Evolutionary conservation across 2,329 filamentous ascomycete species (phyloP), one percentile per base, ranked within the genome.

Genomic region (Tolypocladium nubicola): DNA sequence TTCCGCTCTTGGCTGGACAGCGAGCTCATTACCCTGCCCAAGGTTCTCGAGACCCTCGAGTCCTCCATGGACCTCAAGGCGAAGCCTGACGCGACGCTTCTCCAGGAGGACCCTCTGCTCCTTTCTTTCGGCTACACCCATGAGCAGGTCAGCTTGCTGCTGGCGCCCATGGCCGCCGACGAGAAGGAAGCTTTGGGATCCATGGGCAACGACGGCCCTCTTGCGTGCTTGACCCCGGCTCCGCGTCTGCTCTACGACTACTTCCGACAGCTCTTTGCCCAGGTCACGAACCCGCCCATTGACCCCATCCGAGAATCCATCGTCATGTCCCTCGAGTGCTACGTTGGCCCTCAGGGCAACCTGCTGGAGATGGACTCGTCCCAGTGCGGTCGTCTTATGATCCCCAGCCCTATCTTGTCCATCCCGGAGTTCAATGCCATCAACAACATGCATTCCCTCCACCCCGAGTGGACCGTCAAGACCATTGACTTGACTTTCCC

Each of bases 261-360:
- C 76, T 97, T 97, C 86, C 86, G 93, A 61, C 90, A 97, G 77
- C 86, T 97, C 49, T 97, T 97, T 72, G 93, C 93, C 11, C 93
- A 97, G 76, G 93, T 97, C 71, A 97, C 93, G 61, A 97, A 97
- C 74, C 93, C 93, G 64, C 93, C 93, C 16, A 97, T 97, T 68
- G 93, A 97, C 69, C 93, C 93, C 38, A 97, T 97, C 66, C 84
- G 93, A 73, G 93, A 97, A 79, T 93, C 92, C 35, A 94, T 97
- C 67, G 93, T 97, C 73, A 97, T 97, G 93, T 97, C 93, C 57
- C 77, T 97, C 45, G 92, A 96, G 70, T 95, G 93, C 67, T 97
- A 97, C 70, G 89, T 97, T 64, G 93, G 93, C 53, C 93, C 93
- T 52, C 93, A 97, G 74, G 93, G 93, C 59, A 97, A 97, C 70